phyloP scores from a whole-genome alignment of 805 yeast species.

The Candida nanaspora region DNA sequence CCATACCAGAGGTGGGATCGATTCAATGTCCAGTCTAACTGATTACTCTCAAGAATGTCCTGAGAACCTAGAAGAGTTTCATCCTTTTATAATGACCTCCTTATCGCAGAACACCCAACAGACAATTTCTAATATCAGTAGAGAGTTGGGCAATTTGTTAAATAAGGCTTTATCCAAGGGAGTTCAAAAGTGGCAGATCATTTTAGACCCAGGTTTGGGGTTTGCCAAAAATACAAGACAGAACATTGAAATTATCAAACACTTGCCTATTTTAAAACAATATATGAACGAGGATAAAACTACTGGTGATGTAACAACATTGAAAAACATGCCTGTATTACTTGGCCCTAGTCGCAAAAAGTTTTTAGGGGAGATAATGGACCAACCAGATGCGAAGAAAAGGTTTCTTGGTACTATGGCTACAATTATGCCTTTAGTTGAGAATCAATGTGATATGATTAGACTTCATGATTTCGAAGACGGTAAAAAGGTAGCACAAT shows the following conservation, averaged over 20 bases:
- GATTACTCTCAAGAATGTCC: slow-evolving; percentile 35
- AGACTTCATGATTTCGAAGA: slow-evolving; percentile 81
- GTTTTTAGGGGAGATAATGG: slow-evolving; percentile 73
- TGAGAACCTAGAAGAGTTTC: slow-evolving; percentile 2
- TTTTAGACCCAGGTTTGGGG: slow-evolving; percentile 93
- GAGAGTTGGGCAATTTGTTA: slow-evolving; percentile 57
- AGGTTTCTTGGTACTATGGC: slow-evolving; percentile 76
- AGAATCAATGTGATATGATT: slow-evolving; percentile 70
- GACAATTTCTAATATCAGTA: slow-evolving; percentile 23
- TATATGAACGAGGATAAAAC: slow-evolving; percentile 30
- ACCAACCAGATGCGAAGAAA: slow-evolving; percentile 46
- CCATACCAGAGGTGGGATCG: slow-evolving; percentile 80
- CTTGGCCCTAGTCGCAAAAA: slow-evolving; percentile 86
- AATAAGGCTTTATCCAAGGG: slow-evolving; percentile 25
- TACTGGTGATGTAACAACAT: slow-evolving; percentile 26
- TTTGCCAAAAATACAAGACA: slow-evolving; percentile 81
- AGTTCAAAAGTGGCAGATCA: slow-evolving; percentile 80
- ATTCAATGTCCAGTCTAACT: slow-evolving; percentile 59
- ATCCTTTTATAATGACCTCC: no score
- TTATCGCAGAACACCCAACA: no score
- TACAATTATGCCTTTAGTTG: slow-evolving; percentile 63
- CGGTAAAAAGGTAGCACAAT: slow-evolving; percentile 41
- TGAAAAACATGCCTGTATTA: slow-evolving; percentile 57
- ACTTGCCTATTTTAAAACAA: slow-evolving; percentile 37
- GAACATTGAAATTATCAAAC: slow-evolving; percentile 57